Evolutionary conservation across 2,329 filamentous ascomycete species (phyloP).

Genomic region (Claviceps paspali): DNA sequence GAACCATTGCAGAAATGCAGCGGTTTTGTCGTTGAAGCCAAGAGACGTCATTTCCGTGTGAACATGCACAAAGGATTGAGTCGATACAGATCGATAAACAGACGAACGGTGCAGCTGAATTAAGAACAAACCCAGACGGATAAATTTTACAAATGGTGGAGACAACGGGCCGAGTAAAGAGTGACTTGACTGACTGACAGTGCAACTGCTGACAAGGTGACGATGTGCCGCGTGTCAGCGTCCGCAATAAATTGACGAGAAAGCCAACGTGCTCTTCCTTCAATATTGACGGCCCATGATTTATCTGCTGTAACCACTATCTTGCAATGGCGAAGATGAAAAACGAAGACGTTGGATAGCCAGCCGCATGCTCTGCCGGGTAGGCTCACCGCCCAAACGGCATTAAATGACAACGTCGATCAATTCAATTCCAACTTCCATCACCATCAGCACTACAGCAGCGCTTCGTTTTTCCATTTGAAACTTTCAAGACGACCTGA

Average conservation of each 20-base stretch:
- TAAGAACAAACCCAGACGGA: too few species aligned
- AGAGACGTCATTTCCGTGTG: slow-evolving; percentile 11
- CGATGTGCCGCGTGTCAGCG: background rate
- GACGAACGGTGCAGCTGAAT: too few species aligned
- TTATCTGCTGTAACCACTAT: too few species aligned
- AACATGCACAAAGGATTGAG: too few species aligned
- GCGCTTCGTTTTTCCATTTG: too few species aligned
- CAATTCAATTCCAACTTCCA: background rate
- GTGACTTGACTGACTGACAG: too few species aligned
- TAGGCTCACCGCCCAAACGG: background rate
- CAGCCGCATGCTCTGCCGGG: background rate
- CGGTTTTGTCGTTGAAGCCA: slow-evolving; percentile 26
- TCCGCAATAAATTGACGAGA: background rate
- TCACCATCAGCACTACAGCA: too few species aligned
- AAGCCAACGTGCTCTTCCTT: background rate
- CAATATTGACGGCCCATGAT: background rate
- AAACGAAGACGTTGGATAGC: background rate
- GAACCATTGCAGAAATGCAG: slow-evolving; percentile 39
- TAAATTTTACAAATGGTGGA: background rate
- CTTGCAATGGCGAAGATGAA: too few species aligned
- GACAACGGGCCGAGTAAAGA: background rate
- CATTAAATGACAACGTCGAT: background rate
- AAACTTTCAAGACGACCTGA: too few species aligned
- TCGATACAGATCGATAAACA: too few species aligned
- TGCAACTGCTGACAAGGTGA: too few species aligned